Percentiles rank a stretch among this genome's conserved stretches.
phyloP scores from a whole-genome alignment of 2,329 filamentous ascomycete species.

The Fusarium transvaalense region DNA sequence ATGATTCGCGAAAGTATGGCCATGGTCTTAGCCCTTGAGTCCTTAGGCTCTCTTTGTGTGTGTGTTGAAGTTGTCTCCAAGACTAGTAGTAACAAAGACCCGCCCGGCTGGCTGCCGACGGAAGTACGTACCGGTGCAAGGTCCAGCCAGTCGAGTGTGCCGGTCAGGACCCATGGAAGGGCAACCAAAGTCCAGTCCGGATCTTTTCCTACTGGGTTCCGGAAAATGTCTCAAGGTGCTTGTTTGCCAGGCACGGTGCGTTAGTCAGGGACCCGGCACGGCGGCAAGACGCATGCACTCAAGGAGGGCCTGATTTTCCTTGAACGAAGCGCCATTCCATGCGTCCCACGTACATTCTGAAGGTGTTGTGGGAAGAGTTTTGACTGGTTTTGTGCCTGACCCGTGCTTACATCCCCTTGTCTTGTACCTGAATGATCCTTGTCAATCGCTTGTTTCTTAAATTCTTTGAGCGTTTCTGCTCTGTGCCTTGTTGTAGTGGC shows the following conservation, averaged over 20 bases:
- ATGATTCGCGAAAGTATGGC: conserved; percentile 42
- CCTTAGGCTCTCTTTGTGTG: too few species aligned
- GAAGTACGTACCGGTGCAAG: conserved; percentile 15
- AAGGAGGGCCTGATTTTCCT: conserved; percentile 19
- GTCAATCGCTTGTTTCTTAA: conserved; percentile 3
- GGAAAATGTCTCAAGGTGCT: conserved; percentile 46
- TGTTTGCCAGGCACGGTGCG: conserved; percentile 46
- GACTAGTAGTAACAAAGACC: conserved; percentile 17
- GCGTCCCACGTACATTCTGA: background rate
- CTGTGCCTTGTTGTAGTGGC: background rate
- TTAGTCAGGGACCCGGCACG: conserved; percentile 46
- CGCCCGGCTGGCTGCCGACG: conserved; percentile 43
- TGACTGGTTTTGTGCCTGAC: conserved; percentile 41
- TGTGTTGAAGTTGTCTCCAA: conserved; percentile 18
- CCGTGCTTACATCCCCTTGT: conserved; percentile 25
- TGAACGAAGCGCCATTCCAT: conserved; percentile 12
- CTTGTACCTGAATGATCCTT: conserved; percentile 36
- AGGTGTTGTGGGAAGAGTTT: conserved; percentile 27
- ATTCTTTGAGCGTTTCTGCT: conserved; percentile 7
- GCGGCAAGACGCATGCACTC: conserved; percentile 47
- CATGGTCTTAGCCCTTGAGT: background rate
- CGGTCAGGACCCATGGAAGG: conserved; percentile 20
- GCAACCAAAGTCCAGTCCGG: conserved; percentile 36
- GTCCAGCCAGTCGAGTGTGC: conserved; percentile 24
- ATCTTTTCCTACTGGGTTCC: conserved; percentile 13